Evolutionary conservation across 2,329 filamentous ascomycete genomes (phyloP).

Genomic region (Tolypocladium tundrense): DNA sequence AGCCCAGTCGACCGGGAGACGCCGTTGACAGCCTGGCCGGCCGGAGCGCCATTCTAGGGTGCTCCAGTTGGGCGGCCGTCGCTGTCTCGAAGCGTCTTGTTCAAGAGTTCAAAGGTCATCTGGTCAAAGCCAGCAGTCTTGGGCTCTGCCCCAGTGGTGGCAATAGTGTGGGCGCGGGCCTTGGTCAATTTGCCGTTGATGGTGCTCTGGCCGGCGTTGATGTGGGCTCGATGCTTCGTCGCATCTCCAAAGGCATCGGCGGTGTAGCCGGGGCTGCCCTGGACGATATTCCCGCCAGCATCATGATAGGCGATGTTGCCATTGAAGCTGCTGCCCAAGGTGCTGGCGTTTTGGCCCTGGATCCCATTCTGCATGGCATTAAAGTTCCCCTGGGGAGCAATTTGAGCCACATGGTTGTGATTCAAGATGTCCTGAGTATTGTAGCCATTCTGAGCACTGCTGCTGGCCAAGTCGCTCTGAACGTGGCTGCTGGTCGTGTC

Average conservation of each 20-base stretch:
- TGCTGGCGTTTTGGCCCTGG: background rate
- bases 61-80: slow-evolving; percentile 1
- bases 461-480: background rate
- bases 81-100: slow-evolving; percentile 3
- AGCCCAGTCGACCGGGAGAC: background rate
- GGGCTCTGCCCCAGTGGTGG: background rate
- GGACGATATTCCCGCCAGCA: too few species aligned
- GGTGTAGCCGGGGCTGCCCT: background rate
- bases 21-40: background rate
- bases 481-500: too few species aligned
- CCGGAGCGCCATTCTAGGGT: slow-evolving; percentile 8
- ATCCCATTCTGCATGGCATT: background rate
- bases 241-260: background rate
- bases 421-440: background rate
- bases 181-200: background rate
- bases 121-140: background rate
- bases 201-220: background rate
- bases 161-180: slow-evolving; percentile 1
- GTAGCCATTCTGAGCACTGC: background rate
- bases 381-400: background rate
- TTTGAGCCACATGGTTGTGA: background rate
- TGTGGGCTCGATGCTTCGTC: background rate
- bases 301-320: background rate
- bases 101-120: slow-evolving; percentile 2
- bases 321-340: background rate